A percentile compares a stretch with the other conserved stretches of the same genome.
These are phyloP conservation scores for Lunularia cruciata DNA, from an alignment of 225 moss, liverwort and hornwort species.

Conservation along the genomic window DNA sequence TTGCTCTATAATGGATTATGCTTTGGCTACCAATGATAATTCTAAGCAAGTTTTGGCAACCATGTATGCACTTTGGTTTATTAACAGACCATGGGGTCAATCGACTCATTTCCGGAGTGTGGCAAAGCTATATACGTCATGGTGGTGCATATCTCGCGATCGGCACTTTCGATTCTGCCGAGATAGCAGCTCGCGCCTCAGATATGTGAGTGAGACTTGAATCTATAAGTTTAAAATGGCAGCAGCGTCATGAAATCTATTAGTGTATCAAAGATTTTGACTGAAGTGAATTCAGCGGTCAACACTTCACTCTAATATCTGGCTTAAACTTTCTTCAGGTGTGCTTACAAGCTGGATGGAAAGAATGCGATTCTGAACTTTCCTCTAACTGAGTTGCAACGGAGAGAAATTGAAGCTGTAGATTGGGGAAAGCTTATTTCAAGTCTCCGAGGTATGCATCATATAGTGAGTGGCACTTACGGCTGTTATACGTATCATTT, in stretches of 20 bases:
- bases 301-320: no score
- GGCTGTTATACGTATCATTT: no score
- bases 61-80: neutral
- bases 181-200: constrained; percentile 50
- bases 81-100: constrained; percentile 56
- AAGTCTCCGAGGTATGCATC: constrained; percentile 46
- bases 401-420: constrained; percentile 39
- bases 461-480: neutral
- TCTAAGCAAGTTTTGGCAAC: neutral
- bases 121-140: constrained; percentile 61
- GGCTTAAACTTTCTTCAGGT: constrained; percentile 29
- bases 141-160: constrained; percentile 56
- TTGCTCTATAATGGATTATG: no score
- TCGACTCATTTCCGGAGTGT: constrained; percentile 54
- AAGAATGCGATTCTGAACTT: constrained; percentile 46
- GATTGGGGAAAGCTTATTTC: constrained; percentile 50
- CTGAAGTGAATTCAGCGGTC: no score
- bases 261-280: neutral
- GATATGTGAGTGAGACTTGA: constrained; percentile 42
- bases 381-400: constrained; percentile 41
- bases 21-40: no score
- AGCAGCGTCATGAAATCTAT: no score
- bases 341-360: constrained; percentile 48
- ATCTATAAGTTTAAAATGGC: no score
- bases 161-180: constrained; percentile 50